Base-by-base conservation (phyloP, 78 protist species). In the Emiliania huxleyi region DNA sequence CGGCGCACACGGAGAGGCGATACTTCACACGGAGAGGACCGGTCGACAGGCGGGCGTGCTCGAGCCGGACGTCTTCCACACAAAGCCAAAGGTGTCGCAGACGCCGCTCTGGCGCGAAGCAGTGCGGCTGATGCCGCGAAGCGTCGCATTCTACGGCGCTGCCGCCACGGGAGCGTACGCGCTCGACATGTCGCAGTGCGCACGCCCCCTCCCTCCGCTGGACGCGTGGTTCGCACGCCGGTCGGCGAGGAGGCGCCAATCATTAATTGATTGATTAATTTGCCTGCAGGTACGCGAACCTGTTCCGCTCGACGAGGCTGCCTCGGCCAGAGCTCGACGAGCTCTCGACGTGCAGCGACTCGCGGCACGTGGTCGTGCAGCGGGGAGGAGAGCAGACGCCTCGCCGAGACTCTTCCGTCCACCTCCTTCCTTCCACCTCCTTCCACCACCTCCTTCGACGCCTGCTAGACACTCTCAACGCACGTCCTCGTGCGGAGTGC, bases 151-250 rank as follows among this genome's bases (percentile, higher is more conserved):
- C 44, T 45, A 48, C 62, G 73, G 48, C 46, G 93, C 93, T 8
- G 85, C 85, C 40, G 46, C 87, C 40, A 43, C 33, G n/a, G 93
- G 93, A 43, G 69, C 90, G 33, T 91, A 42, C 52, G 85, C 93
- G 35, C 79, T 91, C 69, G 93, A 91, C 79, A 90, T 90, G 93
- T 48, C 75, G n/a, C 91, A 87, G 91, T n/a, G n/a, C n/a, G n/a
- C n/a, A n/a, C n/a, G n/a, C n/a, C n/a, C n/a, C n/a, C n/a, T n/a
- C n/a, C n/a, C n/a, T 12, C n/a, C n/a, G n/a, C n/a, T n/a, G n/a
- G n/a, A n/a, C n/a, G n/a, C n/a, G n/a, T n/a, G n/a, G n/a, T n/a
- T n/a, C n/a, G n/a, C n/a, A n/a, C n/a, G n/a, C n/a, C n/a, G n/a
- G n/a, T n/a, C n/a, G n/a, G n/a, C n/a, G n/a, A n/a, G n/a, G n/a